These are phyloP conservation scores for Vitis hybrid DNA, from an alignment of 177 flowering plant species.

Conservation along the genomic window DNA sequence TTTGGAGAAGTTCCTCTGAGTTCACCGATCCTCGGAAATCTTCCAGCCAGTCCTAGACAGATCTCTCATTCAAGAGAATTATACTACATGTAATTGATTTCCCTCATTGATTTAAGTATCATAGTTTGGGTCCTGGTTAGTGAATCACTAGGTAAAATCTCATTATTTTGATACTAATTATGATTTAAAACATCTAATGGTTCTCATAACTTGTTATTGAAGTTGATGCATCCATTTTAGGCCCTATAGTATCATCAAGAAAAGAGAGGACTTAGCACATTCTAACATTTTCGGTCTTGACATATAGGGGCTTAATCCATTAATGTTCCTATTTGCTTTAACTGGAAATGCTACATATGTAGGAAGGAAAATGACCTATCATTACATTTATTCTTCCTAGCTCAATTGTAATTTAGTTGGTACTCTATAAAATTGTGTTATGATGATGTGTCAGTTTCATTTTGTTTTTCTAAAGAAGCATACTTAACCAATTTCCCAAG, in stretches of 20 bases:
- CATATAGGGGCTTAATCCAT: slow-evolving; percentile 77
- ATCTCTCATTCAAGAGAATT: slow-evolving; percentile 33
- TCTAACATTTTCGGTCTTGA: not conserved
- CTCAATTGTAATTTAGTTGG: not conserved
- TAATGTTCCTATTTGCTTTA: slow-evolving; percentile 83
- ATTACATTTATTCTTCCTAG: not conserved
- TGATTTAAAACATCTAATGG: too few relatives aligned
- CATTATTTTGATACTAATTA: too few relatives aligned
- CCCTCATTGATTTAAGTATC: not conserved
- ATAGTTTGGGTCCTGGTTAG: too few relatives aligned
- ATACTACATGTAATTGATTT: slow-evolving; percentile 46
- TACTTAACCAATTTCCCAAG: too few relatives aligned
- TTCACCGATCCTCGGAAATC: slow-evolving; percentile 42
- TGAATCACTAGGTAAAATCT: too few relatives aligned
- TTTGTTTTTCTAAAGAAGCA: too few relatives aligned
- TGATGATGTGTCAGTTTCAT: too few relatives aligned
- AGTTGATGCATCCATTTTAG: too few relatives aligned
- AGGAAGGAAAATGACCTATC: slow-evolving; percentile 46
- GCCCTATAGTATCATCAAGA: too few relatives aligned
- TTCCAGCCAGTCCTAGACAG: slow-evolving; percentile 24
- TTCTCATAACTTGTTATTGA: too few relatives aligned
- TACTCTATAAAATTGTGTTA: too few relatives aligned
- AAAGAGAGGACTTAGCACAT: too few relatives aligned
- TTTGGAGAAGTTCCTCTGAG: slow-evolving; percentile 19
- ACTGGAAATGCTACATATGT: slow-evolving; percentile 75